phyloP scores from a whole-genome alignment of 495 filamentous ascomycete species.

The Clavariopsis aquatica region DNA sequence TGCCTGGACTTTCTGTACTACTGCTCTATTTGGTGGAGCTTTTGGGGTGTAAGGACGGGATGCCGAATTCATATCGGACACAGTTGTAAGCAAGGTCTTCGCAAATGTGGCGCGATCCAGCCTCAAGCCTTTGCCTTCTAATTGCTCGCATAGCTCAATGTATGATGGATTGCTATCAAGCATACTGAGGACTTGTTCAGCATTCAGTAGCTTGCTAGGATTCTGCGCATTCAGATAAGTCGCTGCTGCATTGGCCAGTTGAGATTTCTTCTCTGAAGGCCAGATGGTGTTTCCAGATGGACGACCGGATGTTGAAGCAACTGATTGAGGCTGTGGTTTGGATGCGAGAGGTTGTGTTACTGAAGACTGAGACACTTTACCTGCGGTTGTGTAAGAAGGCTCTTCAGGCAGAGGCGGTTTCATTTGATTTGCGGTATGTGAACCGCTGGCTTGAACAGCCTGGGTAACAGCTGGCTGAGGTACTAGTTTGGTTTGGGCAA shows the following conservation, averaged over 20 bases:
- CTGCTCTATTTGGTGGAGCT: neutral
- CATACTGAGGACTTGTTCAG: constrained; percentile 46
- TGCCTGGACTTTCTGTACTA: no score
- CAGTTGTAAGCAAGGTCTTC: constrained; percentile 48
- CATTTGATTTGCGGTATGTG: constrained; percentile 9
- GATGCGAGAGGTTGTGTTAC: neutral
- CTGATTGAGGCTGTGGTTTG: constrained; percentile 8
- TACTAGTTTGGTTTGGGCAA: constrained; percentile 5
- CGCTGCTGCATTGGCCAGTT: constrained; percentile 40
- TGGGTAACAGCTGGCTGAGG: constrained; percentile 20
- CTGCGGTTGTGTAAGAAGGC: neutral
- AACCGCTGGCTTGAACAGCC: constrained; percentile 4
- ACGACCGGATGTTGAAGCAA: neutral
- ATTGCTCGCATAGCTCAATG: constrained; percentile 51
- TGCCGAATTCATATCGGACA: constrained; percentile 46
- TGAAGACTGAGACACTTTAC: neutral
- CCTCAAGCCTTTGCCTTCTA: constrained; percentile 50
- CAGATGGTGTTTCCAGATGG: constrained; percentile 40
- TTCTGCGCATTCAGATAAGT: constrained; percentile 43
- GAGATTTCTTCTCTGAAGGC: constrained; percentile 44
- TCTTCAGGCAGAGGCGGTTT: constrained; percentile 10
- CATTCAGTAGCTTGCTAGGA: constrained; percentile 19
- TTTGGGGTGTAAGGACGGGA: constrained; percentile 8
- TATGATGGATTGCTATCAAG: constrained; percentile 54
- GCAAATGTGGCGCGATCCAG: constrained; percentile 53